phyloP scores from a whole-genome alignment of 495 filamentous ascomycete genomes.

The Mytilinidion resinicola region DNA sequence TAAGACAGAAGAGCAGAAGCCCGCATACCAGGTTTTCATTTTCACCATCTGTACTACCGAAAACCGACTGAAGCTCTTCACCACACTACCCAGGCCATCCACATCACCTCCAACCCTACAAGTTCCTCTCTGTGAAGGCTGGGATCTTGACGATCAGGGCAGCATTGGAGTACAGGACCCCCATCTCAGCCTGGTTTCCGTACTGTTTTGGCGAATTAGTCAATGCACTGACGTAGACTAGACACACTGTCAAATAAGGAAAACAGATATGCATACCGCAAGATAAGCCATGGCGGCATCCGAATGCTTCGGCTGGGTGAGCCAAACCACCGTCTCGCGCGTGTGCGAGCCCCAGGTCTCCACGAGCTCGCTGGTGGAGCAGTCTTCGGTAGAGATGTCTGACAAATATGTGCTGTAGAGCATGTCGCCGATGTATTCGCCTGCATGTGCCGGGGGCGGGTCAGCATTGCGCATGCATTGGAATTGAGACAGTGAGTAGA shows the following conservation, averaged over 20 bases:
- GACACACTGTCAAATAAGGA: too few relatives aligned
- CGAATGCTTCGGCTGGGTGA: not conserved
- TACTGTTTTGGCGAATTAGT: slow-evolving; percentile 6
- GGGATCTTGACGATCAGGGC: slow-evolving; percentile 2
- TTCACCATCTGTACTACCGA: too few relatives aligned
- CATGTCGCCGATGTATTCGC: not conserved
- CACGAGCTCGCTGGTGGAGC: not conserved
- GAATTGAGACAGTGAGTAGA: too few relatives aligned
- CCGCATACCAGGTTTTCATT: too few relatives aligned
- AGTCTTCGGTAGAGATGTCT: not conserved
- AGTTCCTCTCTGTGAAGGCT: not conserved
- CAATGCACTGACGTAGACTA: too few relatives aligned
- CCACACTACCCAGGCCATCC: too few relatives aligned
- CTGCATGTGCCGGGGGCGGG: too few relatives aligned
- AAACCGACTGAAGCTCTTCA: too few relatives aligned
- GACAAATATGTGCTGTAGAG: not conserved
- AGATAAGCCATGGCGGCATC: slow-evolving; percentile 2
- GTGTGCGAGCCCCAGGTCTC: not conserved
- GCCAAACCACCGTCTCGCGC: not conserved
- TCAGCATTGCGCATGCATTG: too few relatives aligned
- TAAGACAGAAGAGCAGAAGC: too few relatives aligned
- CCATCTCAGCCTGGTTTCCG: slow-evolving; percentile 7
- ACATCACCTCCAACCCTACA: not conserved
- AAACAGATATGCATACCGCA: slow-evolving; percentile 7
- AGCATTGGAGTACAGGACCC: not conserved